Evolutionary conservation across 331 rosid species (phyloP).

Genomic region (Rhamnella rubrinervis): DNA sequence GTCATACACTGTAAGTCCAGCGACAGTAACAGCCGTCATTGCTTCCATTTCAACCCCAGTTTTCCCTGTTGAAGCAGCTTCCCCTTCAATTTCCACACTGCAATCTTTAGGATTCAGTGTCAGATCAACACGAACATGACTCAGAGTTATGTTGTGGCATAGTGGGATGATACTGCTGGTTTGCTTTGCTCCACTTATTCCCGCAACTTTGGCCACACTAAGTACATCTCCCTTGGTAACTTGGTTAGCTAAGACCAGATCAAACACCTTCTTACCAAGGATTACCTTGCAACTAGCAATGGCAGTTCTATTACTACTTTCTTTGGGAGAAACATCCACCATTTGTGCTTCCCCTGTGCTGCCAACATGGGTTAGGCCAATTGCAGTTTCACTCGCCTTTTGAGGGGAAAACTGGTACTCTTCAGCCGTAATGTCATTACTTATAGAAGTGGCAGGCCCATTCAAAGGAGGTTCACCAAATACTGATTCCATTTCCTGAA

Average conservation of each 20-base stretch:
- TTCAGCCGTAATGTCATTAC: constrained; percentile 17
- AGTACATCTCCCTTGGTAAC: constrained; percentile 60
- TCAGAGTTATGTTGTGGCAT: constrained; percentile 48
- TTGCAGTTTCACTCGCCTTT: constrained; percentile 8
- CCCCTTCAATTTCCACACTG: constrained; percentile 50
- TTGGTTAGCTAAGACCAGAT: constrained; percentile 54
- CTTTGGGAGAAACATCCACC: constrained; percentile 57
- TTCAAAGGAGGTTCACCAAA: constrained; percentile 43
- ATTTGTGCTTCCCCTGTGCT: constrained; percentile 50
- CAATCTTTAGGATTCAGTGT: constrained; percentile 32
- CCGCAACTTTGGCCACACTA: constrained; percentile 54
- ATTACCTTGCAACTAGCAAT: constrained; percentile 50
- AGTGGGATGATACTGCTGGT: constrained; percentile 54
- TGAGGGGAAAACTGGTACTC: constrained; percentile 15
- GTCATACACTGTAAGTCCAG: constrained; percentile 50
- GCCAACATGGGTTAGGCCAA: constrained; percentile 38
- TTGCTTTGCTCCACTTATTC: constrained; percentile 51
- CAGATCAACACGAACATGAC: constrained; percentile 42
- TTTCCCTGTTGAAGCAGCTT: constrained; percentile 44
- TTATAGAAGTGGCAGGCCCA: constrained; percentile 32
- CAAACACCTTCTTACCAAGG: constrained; percentile 56
- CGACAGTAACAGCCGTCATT: constrained; percentile 47
- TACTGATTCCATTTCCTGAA: constrained; percentile 52
- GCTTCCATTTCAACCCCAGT: constrained; percentile 70
- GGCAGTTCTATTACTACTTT: constrained; percentile 46